These are phyloP conservation scores for Arctium minus DNA, from an alignment of 129 eudicot genomes.

Conservation along the genomic window DNA sequence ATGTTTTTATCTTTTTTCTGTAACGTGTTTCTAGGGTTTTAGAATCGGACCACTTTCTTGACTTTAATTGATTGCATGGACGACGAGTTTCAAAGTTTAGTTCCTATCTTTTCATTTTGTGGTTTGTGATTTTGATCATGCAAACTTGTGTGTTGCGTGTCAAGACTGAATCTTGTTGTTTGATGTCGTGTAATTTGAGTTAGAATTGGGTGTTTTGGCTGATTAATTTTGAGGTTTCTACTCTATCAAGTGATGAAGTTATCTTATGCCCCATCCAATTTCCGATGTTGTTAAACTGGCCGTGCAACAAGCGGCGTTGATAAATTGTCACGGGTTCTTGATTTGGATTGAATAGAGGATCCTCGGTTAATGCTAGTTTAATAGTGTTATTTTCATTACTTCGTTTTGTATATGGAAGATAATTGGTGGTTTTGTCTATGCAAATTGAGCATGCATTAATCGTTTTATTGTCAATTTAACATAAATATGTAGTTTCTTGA, in stretches of 20 bases:
- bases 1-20: background rate
- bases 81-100: constrained; percentile 1
- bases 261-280: background rate
- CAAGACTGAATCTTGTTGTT: background rate
- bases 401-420: background rate
- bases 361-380: background rate
- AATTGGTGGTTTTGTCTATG: background rate
- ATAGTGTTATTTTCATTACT: background rate
- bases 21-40: constrained; percentile 32
- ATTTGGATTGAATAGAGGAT: background rate
- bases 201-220: background rate
- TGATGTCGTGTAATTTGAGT: background rate
- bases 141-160: constrained; percentile 1
- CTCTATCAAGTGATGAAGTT: background rate
- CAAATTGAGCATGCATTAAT: background rate
- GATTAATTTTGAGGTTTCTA: background rate
- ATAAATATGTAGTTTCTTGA: background rate
- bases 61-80: constrained; percentile 17
- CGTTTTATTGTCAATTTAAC: background rate
- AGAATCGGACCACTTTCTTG: constrained; percentile 3
- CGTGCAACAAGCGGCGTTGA: background rate
- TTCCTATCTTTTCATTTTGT: background rate
- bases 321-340: background rate
- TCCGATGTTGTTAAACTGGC: background rate
- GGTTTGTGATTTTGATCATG: constrained; percentile 2